Conservation (phyloP, 768 basidiomycete genomes). For the Rhizopogon vulgaris region DNA sequence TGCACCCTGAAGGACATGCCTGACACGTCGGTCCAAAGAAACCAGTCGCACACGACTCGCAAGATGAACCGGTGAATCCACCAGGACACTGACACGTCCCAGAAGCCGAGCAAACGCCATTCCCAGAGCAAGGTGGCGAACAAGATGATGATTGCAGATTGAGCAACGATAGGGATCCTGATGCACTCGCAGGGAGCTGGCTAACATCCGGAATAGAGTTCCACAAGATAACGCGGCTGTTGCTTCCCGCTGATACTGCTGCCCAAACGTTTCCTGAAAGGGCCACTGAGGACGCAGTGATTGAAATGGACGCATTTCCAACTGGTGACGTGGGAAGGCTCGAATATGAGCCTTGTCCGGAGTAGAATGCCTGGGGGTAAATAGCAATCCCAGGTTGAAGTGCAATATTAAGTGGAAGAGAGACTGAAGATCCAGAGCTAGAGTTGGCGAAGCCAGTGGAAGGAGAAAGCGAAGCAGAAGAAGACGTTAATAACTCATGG, state of each 20-base stretch:
- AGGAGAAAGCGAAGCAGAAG: conserved; percentile 51
- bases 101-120: conserved; percentile 63
- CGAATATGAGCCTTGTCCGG: conserved; percentile 57
- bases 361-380: conserved; percentile 59
- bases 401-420: conserved; percentile 63
- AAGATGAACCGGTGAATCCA: conserved; percentile 74
- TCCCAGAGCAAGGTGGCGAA: conserved; percentile 67
- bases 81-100: conserved; percentile 68
- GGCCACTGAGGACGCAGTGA: conserved; percentile 56
- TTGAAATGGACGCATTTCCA: conserved; percentile 40
- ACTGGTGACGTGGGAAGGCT: conserved; percentile 46
- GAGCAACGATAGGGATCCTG: conserved; percentile 51
- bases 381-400: conserved; percentile 62
- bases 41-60: conserved; percentile 69
- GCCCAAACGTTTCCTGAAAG: conserved; percentile 68
- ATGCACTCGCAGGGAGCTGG: conserved; percentile 51
- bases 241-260: conserved; percentile 50
- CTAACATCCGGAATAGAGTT: conserved; percentile 70
- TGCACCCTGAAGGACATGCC: conserved; percentile 64
- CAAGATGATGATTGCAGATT: conserved; percentile 72
- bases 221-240: conserved; percentile 66
- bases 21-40: conserved; percentile 74
- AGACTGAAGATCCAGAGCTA: conserved; percentile 35
- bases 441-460: conserved; percentile 61
- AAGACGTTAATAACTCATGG: conserved; percentile 58